Base-by-base conservation (phyloP, 1,284 basidiomycete species). In the Acaromyces ingoldii region DNA sequence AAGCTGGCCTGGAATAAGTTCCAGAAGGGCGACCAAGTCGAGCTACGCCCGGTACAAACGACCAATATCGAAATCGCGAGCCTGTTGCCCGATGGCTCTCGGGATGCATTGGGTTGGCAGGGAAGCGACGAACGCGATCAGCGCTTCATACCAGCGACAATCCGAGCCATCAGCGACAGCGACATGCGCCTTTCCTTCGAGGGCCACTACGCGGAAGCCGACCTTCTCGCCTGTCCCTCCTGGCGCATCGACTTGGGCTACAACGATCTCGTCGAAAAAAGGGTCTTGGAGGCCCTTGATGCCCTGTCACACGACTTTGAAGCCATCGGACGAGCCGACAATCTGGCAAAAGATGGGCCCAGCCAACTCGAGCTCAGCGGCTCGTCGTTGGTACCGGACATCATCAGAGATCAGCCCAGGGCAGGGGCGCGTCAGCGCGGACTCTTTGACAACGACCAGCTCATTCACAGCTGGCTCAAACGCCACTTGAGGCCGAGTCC, bases 281-380 rank as follows among this genome's bases (percentile, higher is more conserved):
- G 86, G 39, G 89, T 89, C 82, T 80, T 82, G 17, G 76, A 79
- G 1, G 89, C 90, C 4, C 80, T 92, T 19, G 68, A 77, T 10
- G 72, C 79, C 13, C 74, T 91, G 19, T 78, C 82, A 50, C 77
- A 82, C 28, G 83, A 90, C 63, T 82, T 85, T 0, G 76, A 28
- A 24, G 42, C 33, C 24, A 49, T 21, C 17, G 24, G 31, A 25
- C 25, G 34, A 29, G 45, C 48, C 49, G 34, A n/a, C n/a, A n/a
- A n/a, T n/a, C n/a, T n/a, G n/a, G n/a, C n/a, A n/a, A n/a, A n/a
- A n/a, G n/a, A n/a, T n/a, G n/a, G n/a, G n/a, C n/a, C n/a, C n/a
- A n/a, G n/a, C n/a, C n/a, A n/a, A n/a, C n/a, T n/a, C n/a, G n/a
- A n/a, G n/a, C n/a, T n/a, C n/a, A n/a, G n/a, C n/a, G n/a, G n/a